Percentiles rank a stretch among this genome's conserved stretches.
These are phyloP conservation scores for Penicillium flavigenum DNA, from an alignment of 495 filamentous ascomycete species.

Conservation along the genomic window DNA sequence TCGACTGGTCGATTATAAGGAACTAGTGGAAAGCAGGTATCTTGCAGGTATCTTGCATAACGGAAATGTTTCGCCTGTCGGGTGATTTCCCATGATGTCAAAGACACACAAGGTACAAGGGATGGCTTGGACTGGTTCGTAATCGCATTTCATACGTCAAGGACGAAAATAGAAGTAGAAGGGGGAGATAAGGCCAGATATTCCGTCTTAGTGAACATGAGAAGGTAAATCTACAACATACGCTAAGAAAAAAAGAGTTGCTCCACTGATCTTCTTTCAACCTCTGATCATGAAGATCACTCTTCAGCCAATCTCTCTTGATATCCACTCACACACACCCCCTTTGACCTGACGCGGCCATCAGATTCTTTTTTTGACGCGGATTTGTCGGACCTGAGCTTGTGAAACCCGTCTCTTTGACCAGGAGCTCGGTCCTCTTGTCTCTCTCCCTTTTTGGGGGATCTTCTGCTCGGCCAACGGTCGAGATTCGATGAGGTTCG, in stretches of 20 bases:
- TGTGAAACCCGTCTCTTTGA: constrained; percentile 29
- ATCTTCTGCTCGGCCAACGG: constrained; percentile 18
- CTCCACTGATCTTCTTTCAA: constrained; percentile 13
- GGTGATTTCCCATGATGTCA: constrained; percentile 15
- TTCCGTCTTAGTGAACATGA: neutral
- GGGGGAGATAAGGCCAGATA: neutral
- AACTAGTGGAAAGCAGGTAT: constrained; percentile 15
- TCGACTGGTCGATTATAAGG: neutral
- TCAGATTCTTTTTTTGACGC: constrained; percentile 7
- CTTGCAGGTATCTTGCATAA: constrained; percentile 6
- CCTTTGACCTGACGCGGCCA: constrained; percentile 1
- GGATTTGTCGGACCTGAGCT: constrained; percentile 26
- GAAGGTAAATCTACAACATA: neutral
- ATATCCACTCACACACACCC: neutral
- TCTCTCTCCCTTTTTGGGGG: constrained; percentile 3
- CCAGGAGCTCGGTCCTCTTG: constrained; percentile 22
- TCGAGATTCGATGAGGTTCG: constrained; percentile 8
- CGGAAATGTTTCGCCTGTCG: constrained; percentile 15
- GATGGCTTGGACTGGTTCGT: constrained; percentile 6
- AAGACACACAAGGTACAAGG: constrained; percentile 13
- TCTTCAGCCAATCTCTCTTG: neutral
- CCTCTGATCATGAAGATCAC: constrained; percentile 9
- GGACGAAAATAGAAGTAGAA: neutral
- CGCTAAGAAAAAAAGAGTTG: constrained; percentile 5
- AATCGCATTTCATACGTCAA: neutral